Evolutionary conservation across 306 rosid genomes (phyloP).

Genomic region (Sphenostylis stenocarpa): DNA sequence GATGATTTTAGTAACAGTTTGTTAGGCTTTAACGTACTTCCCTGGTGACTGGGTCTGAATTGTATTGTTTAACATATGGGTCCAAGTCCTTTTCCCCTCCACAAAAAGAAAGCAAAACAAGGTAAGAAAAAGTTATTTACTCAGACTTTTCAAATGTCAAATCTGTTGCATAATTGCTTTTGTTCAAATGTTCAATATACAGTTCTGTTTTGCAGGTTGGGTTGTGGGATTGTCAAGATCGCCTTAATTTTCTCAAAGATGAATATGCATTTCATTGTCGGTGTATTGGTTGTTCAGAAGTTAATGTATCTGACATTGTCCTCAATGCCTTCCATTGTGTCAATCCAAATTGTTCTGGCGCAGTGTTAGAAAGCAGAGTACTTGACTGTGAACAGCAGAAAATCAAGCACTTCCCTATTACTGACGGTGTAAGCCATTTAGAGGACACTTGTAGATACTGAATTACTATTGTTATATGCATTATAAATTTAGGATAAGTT

Average conservation of each 20-base stretch:
- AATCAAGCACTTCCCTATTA: conserved; percentile 32
- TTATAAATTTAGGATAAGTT: conserved; percentile 8
- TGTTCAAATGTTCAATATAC: conserved; percentile 25
- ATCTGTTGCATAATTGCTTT: neutral
- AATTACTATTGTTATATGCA: conserved; percentile 23
- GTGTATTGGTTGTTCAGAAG: conserved; percentile 71
- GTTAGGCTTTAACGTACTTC: conserved; percentile 2
- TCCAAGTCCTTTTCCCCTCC: neutral
- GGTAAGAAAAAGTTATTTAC: neutral
- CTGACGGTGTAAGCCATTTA: conserved; percentile 34
- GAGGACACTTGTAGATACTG: conserved; percentile 37
- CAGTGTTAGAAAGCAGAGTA: conserved; percentile 65
- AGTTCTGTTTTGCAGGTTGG: conserved; percentile 68
- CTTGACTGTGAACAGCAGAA: conserved; percentile 57
- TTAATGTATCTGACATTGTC: conserved; percentile 66
- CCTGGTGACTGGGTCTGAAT: neutral
- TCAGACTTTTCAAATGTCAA: neutral
- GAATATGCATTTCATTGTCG: conserved; percentile 70
- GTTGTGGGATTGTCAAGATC: conserved; percentile 75
- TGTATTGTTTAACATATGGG: conserved; percentile 8
- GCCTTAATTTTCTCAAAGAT: conserved; percentile 65
- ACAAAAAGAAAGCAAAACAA: conserved; percentile 1
- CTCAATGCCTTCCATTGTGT: conserved; percentile 69
- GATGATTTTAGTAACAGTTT: conserved; percentile 10
- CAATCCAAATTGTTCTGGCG: conserved; percentile 59